A percentile compares a stretch with the other conserved stretches of the same genome.
These are phyloP conservation scores for Chlorella variabilis DNA, from an alignment of 163 green algal species.

Conservation along the genomic window DNA sequence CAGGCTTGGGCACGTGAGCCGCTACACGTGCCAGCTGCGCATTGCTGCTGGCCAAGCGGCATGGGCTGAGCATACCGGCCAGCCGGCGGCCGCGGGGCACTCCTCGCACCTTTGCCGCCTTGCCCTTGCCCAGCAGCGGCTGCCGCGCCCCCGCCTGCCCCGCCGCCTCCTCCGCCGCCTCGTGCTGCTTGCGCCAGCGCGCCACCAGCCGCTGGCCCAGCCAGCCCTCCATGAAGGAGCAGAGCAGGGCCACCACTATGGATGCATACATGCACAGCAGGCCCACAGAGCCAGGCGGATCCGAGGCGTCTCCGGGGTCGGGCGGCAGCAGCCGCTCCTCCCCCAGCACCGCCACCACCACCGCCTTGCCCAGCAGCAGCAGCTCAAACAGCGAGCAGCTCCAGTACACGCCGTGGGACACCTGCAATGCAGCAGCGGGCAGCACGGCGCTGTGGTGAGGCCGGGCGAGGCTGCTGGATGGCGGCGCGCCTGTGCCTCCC, in stretches of 20 bases:
- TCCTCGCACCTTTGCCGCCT: neutral
- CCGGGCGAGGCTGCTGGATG: no score
- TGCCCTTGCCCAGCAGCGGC: conserved; percentile 31
- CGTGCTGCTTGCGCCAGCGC: conserved; percentile 26
- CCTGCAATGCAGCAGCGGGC: conserved; percentile 1
- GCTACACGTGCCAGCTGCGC: no score
- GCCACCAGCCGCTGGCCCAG: conserved; percentile 31
- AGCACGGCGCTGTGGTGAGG: neutral
- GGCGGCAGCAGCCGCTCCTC: conserved; percentile 49
- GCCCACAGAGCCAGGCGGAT: conserved; percentile 23
- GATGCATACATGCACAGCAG: conserved; percentile 60
- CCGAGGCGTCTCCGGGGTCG: neutral
- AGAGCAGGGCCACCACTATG: conserved; percentile 40
- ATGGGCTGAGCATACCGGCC: no score
- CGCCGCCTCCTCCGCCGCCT: conserved; percentile 8
- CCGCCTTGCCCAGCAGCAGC: conserved; percentile 69
- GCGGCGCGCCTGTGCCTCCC: no score
- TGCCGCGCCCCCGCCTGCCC: conserved; percentile 3
- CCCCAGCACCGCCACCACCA: conserved; percentile 62
- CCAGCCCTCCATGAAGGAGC: conserved; percentile 29
- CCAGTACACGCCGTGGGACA: conserved; percentile 5
- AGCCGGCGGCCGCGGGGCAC: no score
- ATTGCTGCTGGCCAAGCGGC: no score
- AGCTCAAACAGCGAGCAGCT: conserved; percentile 42
- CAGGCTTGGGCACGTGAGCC: no score